These are phyloP conservation scores for Truncatella angustata DNA, from an alignment of 2,329 filamentous ascomycete species.

Conservation along the genomic window DNA sequence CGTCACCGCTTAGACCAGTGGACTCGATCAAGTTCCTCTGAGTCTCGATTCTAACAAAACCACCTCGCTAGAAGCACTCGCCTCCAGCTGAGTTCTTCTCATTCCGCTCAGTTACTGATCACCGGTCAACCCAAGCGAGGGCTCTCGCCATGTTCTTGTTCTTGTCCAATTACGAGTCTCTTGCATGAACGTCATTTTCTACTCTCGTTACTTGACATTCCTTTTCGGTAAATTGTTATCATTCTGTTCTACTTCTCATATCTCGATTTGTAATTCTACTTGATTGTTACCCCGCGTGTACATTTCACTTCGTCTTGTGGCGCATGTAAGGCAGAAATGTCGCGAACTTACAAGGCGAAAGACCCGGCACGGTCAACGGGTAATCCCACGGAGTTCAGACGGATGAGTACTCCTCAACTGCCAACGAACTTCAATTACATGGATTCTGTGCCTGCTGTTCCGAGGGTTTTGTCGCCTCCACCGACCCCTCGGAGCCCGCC, in stretches of 20 bases:
- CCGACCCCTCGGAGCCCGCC: constrained; percentile 18
- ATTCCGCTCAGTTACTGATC: background rate
- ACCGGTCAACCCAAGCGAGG: background rate
- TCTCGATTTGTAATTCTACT: background rate
- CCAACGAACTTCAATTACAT: constrained; percentile 9
- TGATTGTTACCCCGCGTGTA: background rate
- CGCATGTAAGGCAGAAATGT: constrained; percentile 6
- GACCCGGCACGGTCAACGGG: background rate
- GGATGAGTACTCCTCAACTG: constrained; percentile 9
- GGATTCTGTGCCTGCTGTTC: constrained; percentile 9
- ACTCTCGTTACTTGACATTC: background rate
- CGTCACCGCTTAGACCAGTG: constrained; percentile 7
- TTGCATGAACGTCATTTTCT: background rate
- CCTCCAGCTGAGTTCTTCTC: background rate
- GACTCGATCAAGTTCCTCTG: background rate
- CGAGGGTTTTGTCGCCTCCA: constrained; percentile 20
- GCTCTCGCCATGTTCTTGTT: background rate
- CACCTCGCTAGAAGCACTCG: background rate
- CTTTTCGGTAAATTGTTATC: background rate
- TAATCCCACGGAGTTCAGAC: constrained; percentile 7
- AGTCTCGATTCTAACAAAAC: background rate
- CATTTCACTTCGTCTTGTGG: background rate
- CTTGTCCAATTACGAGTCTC: background rate
- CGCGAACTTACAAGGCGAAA: background rate
- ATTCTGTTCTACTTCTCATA: no score